Base-by-base conservation (phyloP, 2,329 filamentous ascomycete species). In the Aspergillus fumigatiaffinis region DNA sequence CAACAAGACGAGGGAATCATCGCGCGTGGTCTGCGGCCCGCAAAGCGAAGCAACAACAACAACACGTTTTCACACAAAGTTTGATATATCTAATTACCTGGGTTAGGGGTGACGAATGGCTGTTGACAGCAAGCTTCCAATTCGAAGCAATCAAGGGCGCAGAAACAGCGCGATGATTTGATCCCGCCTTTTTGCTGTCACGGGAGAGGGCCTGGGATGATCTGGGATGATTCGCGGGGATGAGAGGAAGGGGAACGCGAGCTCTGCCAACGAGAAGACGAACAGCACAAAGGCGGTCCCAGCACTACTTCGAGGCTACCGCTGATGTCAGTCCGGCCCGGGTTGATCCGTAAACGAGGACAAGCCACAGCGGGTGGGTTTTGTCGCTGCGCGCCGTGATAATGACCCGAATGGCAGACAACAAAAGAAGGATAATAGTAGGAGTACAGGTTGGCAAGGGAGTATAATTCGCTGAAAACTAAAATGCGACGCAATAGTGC, bases 321-420 rank as follows among this genome's bases (percentile, higher is more conserved):
- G 63, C 65, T 67, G 63, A 67, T 66, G 65, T 66, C 66, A 66
- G 63, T 61, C 61, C 60, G 54, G 60, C 54, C 57, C 54, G 55
- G 60, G 54, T 62, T 63, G 64, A 65, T 60, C 66, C 62, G 61
- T 54, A 57, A 55, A 48, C 49, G 42, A 53, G 56, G 23, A 41
- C 41, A 56, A 51, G 42, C 55, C 26, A 51, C 50, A 38, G 14
- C 14, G 14, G 14, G 32, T 17, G 32, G 32, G 32, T 38, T 38
- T 38, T 17, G 14, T 17, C 32, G 32, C 32, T 7, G 17, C 32
- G 32, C 32, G 20, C n/a, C 20, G 9, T 23, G n/a, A 23, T 23
- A 47, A 23, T 47, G 10, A 47, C 10, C 5, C 12, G 23, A 25
- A 26, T 12, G 6, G 10, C 21, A 47, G 44, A 47, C 21, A 47